Evolutionary conservation across 306 rosid species (phyloP), one percentile per base, ranked within the genome.

Genomic region (Echinosophora koreensis): DNA sequence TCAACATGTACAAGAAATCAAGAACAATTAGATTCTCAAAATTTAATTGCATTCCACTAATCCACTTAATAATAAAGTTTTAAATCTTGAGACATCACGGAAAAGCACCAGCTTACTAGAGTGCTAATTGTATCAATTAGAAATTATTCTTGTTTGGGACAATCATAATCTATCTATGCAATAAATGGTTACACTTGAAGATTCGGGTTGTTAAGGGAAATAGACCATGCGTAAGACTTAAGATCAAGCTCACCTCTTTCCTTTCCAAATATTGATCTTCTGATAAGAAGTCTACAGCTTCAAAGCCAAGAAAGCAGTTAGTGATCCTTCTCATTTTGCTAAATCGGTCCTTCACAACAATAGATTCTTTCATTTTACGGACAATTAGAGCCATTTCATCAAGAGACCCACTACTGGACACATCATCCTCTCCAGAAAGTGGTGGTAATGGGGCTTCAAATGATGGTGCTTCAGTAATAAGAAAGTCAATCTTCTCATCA

Each of bases 221-320:
- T 54, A 67, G 51, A 77, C 15, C 39, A n/a, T 61, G 80, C 38
- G 14, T 12, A 17, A 71, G 74, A 76, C 58, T 61, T 4, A 66
- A 46, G 71, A 73, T 78, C 51, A 47, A 44, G 79, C 88, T 78
- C 38, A 93, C 97, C 94, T 93, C 96, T 81, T 81, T 89, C 80
- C 92, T 87, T 85, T 90, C 97, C 85, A 93, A 83, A 81, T 87
- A 93, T 78, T 93, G 97, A 89, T 89, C 97, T 82, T 86, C 92
- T 52, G 92, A 89, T 61, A 93, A 82, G 87, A 92, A 90, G 81
- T 90, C 94, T 83, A 90, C 90, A 17, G 91, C 97, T 83, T 90
- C 94, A 5, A 84, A 89, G 58, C 92, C 94, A 16, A 84, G 65
- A 79, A 93, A 93, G 76, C 92, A 83, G 38, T 59, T 86, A 49